Evolutionary conservation across 495 filamentous ascomycete genomes (phyloP), one percentile per base, ranked within the genome.

Genomic region (Neurospora intermedia): DNA sequence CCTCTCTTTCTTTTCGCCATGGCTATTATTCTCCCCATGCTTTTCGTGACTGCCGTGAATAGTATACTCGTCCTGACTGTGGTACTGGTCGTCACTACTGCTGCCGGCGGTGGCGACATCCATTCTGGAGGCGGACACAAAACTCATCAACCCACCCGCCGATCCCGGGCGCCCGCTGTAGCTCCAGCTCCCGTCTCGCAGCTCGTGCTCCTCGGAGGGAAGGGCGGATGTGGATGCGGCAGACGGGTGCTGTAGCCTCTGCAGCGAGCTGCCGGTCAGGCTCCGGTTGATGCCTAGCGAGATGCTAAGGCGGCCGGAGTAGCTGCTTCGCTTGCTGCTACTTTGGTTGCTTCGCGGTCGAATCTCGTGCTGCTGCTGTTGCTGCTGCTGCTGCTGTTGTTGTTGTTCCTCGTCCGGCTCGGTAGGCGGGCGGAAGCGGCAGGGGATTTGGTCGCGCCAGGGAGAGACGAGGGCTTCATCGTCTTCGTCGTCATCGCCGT

Each of bases 401-500:
- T 38, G 35, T 38, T 70, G 69, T 31, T 70, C 35, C 40, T 42
- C 69, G 69, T 70, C 35, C 18, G 35, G 35, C 35, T 42, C 40
- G 40, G 69, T 43, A 20, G 69, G 35, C 71, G 74, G 20, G 48
- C 69, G 54, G 70, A 69, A 15, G 73, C 70, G 6, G 74, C 54
- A 15, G 23, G 54, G 27, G 7, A 66, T 35, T 9, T 66, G 54
- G 27, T 66, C 54, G 54, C 54, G 54, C 54, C 54, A 66, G 27
- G 54, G 54, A 7, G 54, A 66, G 54, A 66, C 15, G 54, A 66
- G 77, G 1, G 79, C 78, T 70, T 80, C 78, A 69, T 82, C 79
- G 2, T 82, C 77, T 13, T 78, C 72, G 59, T 79, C 54, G 6
- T 73, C 48, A 41, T 73, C 71, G 9, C 71, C 72, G 11, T 75